Evolutionary conservation across 1,284 basidiomycete genomes (phyloP), one percentile per base, ranked within the genome.

Genomic region (Apiotrichum porosum): DNA sequence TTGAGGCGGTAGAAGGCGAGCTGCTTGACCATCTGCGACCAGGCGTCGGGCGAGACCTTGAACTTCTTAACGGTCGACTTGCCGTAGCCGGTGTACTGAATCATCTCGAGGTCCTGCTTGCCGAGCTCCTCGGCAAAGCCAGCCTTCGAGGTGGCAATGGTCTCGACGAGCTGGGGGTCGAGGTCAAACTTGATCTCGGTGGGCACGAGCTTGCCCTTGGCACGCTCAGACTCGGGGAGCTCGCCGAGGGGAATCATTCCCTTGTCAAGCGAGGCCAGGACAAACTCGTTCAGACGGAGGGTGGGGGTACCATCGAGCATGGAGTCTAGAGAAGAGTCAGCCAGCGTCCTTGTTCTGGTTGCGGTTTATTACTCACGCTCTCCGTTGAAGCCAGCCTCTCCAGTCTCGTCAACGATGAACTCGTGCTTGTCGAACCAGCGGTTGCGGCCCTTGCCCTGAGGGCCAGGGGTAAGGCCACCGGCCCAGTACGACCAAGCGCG

Each of bases 361-460:
- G 31, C 34, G 13, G 15, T 23, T 32, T 17, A 6, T 22, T 10
- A 68, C 68, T 62, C 56, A 72, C 68, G 73, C 65, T 79, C 78
- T 35, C 77, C 77, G 60, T 80, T 79, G 70, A 95, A 99, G 1
- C 90, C 94, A 23, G 89, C 90, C 52, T 91, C 88, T 46, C 91
- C 95, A 59, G 91, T 88, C 57, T 90, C 86, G 65, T 87, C 95
- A 31, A 95, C 87, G 62, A 97, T 83, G 47, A 95, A 66, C 71
- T 97, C 88, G 71, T 98, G 94, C 75, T 98, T 98, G 78, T 98
- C 95, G 69, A 87, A 97, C 80, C 88, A 99, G 52, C 94, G 79
- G 74, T 97, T 97, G 56, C 83, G 80, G 35, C 89, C 92, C 50
- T 71, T 68, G 18, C 64, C 63, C 31, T 61, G 47, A 4, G 56